A percentile compares a stretch with the other conserved stretches of the same genome.
These are phyloP conservation scores for Chytriomyces confervae DNA, from an alignment of 192 early-diverging fungal genomes.

Conservation along the genomic window DNA sequence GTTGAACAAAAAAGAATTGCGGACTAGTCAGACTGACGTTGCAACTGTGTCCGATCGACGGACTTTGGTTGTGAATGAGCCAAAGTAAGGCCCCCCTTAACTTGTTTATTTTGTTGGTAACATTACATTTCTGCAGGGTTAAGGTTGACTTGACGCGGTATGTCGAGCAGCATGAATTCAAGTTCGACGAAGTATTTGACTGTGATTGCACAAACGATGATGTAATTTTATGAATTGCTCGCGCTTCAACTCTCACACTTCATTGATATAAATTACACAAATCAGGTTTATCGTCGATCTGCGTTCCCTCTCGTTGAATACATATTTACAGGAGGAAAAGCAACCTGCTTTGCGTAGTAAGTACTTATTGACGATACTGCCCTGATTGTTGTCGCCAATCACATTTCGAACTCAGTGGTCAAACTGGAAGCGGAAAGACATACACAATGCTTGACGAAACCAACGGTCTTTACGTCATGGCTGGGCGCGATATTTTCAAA, in stretches of 20 bases:
- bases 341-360: conserved; percentile 98
- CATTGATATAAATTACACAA: not conserved
- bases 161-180: conserved; percentile 91
- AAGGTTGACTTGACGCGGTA: conserved; percentile 96
- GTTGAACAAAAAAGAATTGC: conserved; percentile 84
- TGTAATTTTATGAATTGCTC: conserved; percentile 46
- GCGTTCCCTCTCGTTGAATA: conserved; percentile 94
- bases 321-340: conserved; percentile 93
- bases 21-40: conserved; percentile 85
- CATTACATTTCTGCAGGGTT: conserved; percentile 54
- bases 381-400: not conserved
- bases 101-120: conserved; percentile 25
- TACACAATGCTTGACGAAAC: conserved; percentile 93
- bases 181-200: conserved; percentile 97
- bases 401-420: conserved; percentile 64
- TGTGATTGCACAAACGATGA: conserved; percentile 77
- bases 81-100: conserved; percentile 69
- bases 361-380: conserved; percentile 24
- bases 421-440: conserved; percentile 95
- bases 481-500: conserved; percentile 89
- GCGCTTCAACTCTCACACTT: not conserved
- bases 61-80: conserved; percentile 86
- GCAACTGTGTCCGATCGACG: conserved; percentile 69
- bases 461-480: conserved; percentile 90
- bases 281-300: conserved; percentile 82